Evolutionary conservation across 331 rosid genomes (phyloP).

Genomic region (Phaseolus coccineus): DNA sequence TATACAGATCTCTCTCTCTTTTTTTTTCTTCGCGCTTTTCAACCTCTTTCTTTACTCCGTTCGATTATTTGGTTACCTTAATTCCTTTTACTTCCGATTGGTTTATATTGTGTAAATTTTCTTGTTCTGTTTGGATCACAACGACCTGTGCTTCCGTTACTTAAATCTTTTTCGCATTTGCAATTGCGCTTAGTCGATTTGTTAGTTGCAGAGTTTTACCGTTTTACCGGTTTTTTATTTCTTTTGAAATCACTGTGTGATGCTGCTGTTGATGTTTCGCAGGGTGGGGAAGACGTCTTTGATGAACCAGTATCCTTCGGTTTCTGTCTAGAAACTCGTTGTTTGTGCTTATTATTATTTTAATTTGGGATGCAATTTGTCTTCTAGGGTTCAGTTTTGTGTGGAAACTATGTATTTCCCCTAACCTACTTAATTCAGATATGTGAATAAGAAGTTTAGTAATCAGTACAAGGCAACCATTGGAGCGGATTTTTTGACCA

Average conservation of each 20-base stretch:
- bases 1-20: conserved; percentile 44
- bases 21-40: neutral
- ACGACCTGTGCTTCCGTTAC: neutral
- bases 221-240: neutral
- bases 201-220: neutral
- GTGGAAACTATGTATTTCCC: conserved; percentile 34
- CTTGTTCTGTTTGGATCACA: conserved; percentile 15
- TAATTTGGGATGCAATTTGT: neutral
- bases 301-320: conserved; percentile 98
- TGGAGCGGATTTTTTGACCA: conserved; percentile 96
- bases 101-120: no score
- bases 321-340: neutral
- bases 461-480: conserved; percentile 98
- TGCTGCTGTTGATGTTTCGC: conserved; percentile 49
- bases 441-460: conserved; percentile 97
- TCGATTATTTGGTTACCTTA: neutral
- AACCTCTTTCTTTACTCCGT: neutral
- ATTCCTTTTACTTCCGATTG: neutral
- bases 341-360: conserved; percentile 29
- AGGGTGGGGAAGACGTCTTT: conserved; percentile 99
- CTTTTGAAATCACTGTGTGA: neutral
- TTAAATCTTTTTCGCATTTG: neutral
- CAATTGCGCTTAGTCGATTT: conserved; percentile 31
- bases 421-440: conserved; percentile 64
- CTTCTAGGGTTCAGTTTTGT: conserved; percentile 1